Evolutionary conservation across 179 eudicot species (phyloP).

Genomic region (Actinidia polygama): DNA sequence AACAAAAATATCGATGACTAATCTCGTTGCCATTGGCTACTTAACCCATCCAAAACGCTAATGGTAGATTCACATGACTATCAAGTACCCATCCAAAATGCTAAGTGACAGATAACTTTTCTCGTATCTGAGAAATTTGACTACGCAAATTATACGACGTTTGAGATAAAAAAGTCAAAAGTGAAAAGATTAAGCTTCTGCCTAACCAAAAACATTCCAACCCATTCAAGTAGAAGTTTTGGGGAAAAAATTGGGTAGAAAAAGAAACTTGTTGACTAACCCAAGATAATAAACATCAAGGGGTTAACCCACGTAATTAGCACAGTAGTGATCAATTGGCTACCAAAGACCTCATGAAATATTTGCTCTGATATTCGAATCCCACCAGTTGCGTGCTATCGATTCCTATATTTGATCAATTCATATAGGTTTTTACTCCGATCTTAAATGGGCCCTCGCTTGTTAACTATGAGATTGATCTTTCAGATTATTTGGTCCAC

Average conservation of each 20-base stretch:
- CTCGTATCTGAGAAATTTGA: not conserved
- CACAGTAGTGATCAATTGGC: too few relatives aligned
- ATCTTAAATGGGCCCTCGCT: too few relatives aligned
- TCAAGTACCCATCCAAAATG: not conserved
- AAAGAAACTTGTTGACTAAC: not conserved
- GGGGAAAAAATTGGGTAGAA: not conserved
- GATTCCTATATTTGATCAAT: too few relatives aligned
- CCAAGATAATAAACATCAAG: not conserved
- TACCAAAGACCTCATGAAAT: too few relatives aligned
- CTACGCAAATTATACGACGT: not conserved
- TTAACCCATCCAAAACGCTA: not conserved
- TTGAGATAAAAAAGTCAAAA: conserved; percentile 4
- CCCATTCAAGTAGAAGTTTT: not conserved
- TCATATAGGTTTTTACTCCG: too few relatives aligned
- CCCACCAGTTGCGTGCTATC: too few relatives aligned
- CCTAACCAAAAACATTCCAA: not conserved
- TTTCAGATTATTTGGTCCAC: too few relatives aligned
- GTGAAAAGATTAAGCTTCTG: not conserved
- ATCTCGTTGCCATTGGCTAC: not conserved
- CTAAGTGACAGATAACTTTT: conserved; percentile 4
- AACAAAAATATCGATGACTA: not conserved
- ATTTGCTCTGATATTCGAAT: too few relatives aligned
- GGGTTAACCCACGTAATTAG: too few relatives aligned
- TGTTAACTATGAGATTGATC: too few relatives aligned
- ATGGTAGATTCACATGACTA: not conserved